A percentile compares a stretch with the other conserved stretches of the same genome.
Evolutionary conservation across 2,329 filamentous ascomycete species (phyloP).

Genomic region (Ophiostoma quercus): DNA sequence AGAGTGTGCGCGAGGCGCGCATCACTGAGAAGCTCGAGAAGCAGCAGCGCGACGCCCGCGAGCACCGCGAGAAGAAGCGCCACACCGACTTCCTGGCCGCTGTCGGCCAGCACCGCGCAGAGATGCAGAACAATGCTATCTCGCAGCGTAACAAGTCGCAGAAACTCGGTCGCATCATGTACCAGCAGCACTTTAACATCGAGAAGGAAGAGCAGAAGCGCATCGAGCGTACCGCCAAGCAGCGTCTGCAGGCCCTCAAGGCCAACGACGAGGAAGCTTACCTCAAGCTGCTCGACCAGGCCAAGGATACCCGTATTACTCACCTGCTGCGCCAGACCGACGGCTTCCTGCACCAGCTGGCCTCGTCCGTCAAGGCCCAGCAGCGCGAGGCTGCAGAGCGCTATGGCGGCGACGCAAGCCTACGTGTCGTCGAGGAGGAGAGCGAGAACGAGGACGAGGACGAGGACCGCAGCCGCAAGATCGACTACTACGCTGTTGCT

Average conservation of each 20-base stretch:
- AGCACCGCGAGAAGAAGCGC: constrained; percentile 96
- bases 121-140: constrained; percentile 64
- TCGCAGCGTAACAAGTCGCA: constrained; percentile 68
- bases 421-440: constrained; percentile 56
- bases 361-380: constrained; percentile 88
- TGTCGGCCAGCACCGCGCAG: constrained; percentile 73
- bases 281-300: constrained; percentile 93
- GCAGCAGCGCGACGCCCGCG: constrained; percentile 92
- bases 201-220: constrained; percentile 99
- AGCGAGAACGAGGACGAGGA: constrained; percentile 64
- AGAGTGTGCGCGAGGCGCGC: constrained; percentile 86
- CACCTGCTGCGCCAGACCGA: constrained; percentile 95
- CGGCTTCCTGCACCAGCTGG: constrained; percentile 92
- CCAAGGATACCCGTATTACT: constrained; percentile 98
- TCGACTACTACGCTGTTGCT: constrained; percentile 98
- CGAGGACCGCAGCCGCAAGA: constrained; percentile 68
- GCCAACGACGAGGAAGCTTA: constrained; percentile 99
- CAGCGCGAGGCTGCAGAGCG: constrained; percentile 76
- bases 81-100: constrained; percentile 87
- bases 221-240: constrained; percentile 94
- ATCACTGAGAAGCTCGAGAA: constrained; percentile 99
- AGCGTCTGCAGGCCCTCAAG: constrained; percentile 97
- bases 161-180: constrained; percentile 87
- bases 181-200: constrained; percentile 85
- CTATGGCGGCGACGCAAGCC: constrained; percentile 66